Percentiles rank a stretch among this genome's conserved stretches.
phyloP scores from a whole-genome alignment of 352 stramenopile genomes.

The Phytophthora vignae region DNA sequence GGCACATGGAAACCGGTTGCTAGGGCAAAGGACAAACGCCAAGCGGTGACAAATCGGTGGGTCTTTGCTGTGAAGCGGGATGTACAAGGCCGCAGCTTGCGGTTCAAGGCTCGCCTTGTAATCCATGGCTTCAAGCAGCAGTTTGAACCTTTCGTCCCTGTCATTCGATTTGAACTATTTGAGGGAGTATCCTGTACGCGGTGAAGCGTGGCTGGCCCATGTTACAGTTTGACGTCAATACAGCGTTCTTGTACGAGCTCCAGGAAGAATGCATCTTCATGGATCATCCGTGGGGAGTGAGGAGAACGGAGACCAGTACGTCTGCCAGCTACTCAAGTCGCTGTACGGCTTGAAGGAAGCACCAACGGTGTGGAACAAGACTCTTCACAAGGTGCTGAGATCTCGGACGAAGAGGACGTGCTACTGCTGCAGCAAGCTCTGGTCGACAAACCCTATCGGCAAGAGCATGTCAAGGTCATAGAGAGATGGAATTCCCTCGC shows the following conservation, averaged over 20 bases:
- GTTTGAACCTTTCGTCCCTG: background rate
- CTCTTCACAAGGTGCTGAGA: background rate
- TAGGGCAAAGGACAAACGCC: background rate
- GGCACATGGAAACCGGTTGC: background rate
- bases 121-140: background rate
- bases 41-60: background rate
- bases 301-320: background rate
- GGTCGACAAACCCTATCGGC: background rate
- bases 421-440: background rate
- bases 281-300: background rate
- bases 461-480: background rate
- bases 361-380: conserved; percentile 16
- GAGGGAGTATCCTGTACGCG: background rate
- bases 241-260: background rate
- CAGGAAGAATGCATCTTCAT: background rate
- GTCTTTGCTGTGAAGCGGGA: background rate
- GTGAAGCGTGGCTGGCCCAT: background rate
- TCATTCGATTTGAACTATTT: background rate
- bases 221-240: background rate
- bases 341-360: background rate
- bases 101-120: background rate
- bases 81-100: background rate
- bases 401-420: background rate
- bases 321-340: background rate
- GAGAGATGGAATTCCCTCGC: background rate